phyloP scores from a whole-genome alignment of 805 yeast genomes.

The Saccharomycopsis capsularis region DNA sequence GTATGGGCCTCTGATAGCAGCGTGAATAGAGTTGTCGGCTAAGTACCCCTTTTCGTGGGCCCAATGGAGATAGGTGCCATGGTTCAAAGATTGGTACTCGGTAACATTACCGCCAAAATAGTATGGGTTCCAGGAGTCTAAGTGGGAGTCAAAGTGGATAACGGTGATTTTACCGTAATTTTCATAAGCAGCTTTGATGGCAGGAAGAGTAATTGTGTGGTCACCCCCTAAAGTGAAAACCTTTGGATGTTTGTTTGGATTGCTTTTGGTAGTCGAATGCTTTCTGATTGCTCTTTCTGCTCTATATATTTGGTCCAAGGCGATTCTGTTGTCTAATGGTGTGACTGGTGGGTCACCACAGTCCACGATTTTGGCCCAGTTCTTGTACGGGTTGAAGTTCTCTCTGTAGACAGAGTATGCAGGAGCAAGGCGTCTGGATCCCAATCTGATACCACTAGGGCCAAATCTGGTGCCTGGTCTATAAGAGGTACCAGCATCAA shows the following conservation, averaged over 20 bases:
- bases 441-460: constrained; percentile 41
- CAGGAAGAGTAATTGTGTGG: constrained; percentile 46
- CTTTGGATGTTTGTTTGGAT: constrained; percentile 30
- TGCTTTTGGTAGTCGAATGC: constrained; percentile 29
- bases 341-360: constrained; percentile 60
- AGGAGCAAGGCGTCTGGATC: constrained; percentile 30
- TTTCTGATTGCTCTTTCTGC: constrained; percentile 40
- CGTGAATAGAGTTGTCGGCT: constrained; percentile 45
- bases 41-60: constrained; percentile 63
- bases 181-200: constrained; percentile 41
- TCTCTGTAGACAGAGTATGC: constrained; percentile 1
- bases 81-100: constrained; percentile 52
- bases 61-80: constrained; percentile 64
- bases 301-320: constrained; percentile 51
- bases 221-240: constrained; percentile 50
- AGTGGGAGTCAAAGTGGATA: too few relatives aligned
- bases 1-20: constrained; percentile 61
- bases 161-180: constrained; percentile 38
- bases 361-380: constrained; percentile 45
- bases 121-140: constrained; percentile 65
- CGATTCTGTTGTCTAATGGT: constrained; percentile 57
- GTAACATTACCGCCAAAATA: constrained; percentile 57
- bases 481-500: constrained; percentile 45
- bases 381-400: constrained; percentile 39
- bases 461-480: constrained; percentile 51